These are phyloP conservation scores for Phalaenopsis aphrodite DNA, from an alignment of 106 monocot species.

Conservation along the genomic window DNA sequence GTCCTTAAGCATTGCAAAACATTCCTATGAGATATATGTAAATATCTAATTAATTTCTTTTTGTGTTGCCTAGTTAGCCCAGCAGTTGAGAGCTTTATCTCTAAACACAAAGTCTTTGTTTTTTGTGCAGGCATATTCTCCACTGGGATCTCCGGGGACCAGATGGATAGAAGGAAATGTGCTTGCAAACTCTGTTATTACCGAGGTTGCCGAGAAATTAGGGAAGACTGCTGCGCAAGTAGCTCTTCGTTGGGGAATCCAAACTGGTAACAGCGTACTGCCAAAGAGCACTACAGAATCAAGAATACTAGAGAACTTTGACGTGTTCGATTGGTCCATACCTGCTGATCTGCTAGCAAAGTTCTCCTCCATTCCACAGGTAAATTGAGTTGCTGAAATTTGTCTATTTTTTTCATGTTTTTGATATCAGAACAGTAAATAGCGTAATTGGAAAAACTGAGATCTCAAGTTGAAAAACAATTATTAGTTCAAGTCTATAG, in stretches of 20 bases:
- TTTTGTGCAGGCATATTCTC: conserved; percentile 53
- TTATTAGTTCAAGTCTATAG: no score
- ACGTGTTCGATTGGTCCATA: conserved; percentile 63
- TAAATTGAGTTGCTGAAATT: conserved; percentile 7
- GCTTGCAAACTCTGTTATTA: conserved; percentile 33
- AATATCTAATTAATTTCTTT: background rate
- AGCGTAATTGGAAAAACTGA: no score
- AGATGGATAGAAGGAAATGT: conserved; percentile 34
- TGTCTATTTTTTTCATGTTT: background rate
- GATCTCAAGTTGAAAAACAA: no score
- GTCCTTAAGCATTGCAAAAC: background rate
- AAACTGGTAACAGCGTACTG: conserved; percentile 38
- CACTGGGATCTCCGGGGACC: conserved; percentile 65
- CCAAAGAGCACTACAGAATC: conserved; percentile 60
- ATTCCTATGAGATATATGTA: background rate
- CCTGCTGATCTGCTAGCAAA: conserved; percentile 43
- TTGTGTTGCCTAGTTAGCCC: no score
- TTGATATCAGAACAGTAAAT: no score
- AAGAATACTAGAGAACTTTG: conserved; percentile 55
- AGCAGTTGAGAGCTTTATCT: no score
- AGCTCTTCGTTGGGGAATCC: conserved; percentile 34
- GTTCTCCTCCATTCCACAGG: conserved; percentile 58
- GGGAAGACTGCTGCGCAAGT: conserved; percentile 37
- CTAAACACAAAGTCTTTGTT: background rate
- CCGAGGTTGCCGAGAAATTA: conserved; percentile 29